Base-by-base conservation (phyloP, 371 early-diverging fungal species). In the Sporodiniella umbellata region DNA sequence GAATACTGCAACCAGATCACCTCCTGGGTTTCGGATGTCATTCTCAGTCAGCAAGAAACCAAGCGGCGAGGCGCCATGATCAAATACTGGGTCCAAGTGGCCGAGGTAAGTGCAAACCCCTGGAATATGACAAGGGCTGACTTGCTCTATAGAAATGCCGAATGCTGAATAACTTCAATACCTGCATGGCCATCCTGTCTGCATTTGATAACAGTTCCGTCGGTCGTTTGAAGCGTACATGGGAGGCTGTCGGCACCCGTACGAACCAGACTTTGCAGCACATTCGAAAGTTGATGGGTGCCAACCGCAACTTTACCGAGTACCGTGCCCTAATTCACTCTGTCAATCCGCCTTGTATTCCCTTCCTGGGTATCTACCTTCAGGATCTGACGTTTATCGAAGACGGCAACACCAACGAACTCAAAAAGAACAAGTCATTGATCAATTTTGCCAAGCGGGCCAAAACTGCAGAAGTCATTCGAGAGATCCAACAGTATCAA, bases 321-420 rank as follows among this genome's bases (percentile, higher is more conserved):
- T 97, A 97, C 72, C 88, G 96, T 53, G 91, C 87, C 33, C 69
- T 87, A 42, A 79, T 97, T 39, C 92, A 92, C 60, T 83, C 86
- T 2, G 83, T 87, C 35, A 90, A 90, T 58, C 96, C 95, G 25
- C 96, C 96, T 0, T 94, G 94, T 60, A 88, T 97, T 5, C 98
- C 98, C 0, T 95, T 93, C 65, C 74, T 97, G 26, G 94, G 90
- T 17, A 80, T 87, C 37, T 93, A 91, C 58, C 69, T 96, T n/a
- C 93, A 92, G 50, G 97, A 98, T 60, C 64, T 98, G 45, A 94
- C 95, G 3, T 94, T 95, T 69, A 88, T 96, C 33, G 94, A 96
- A 56, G 95, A 95, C 48, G 96, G 96, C 18, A 95, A 94, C 66
- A 60, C 85, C n/a, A 73, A 86, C 46, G 62, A 59, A 33, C 51